phyloP scores from a whole-genome alignment of 805 yeast species.

The Kuraishia capsulata region DNA sequence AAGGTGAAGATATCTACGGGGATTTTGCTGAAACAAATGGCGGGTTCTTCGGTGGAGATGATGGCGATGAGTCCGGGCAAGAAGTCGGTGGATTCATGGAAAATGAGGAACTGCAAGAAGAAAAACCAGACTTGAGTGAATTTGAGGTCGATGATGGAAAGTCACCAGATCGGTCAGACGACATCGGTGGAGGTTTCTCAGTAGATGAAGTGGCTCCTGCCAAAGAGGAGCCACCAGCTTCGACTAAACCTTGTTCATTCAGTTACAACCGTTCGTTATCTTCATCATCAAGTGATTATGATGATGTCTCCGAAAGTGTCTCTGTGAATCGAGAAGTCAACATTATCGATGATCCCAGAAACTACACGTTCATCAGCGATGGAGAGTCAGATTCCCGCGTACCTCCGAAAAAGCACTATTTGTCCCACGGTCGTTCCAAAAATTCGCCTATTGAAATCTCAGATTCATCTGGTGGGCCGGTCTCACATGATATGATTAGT shows the following conservation, averaged over 20 bases:
- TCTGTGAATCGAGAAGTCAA: background rate
- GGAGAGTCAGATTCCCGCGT: background rate
- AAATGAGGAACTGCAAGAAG: too few relatives aligned
- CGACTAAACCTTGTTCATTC: background rate
- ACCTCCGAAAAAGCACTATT: too few relatives aligned
- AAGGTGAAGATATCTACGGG: too few relatives aligned
- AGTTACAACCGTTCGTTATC: too few relatives aligned
- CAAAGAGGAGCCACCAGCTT: too few relatives aligned
- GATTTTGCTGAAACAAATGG: too few relatives aligned
- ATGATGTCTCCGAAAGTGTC: background rate
- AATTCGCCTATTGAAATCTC: background rate
- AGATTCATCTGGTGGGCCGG: background rate
- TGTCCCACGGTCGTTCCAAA: background rate
- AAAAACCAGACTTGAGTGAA: too few relatives aligned
- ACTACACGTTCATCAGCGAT: conserved; percentile 3
- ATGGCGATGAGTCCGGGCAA: too few relatives aligned
- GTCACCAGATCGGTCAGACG: too few relatives aligned
- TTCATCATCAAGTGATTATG: background rate
- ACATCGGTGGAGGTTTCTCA: conserved; percentile 15
- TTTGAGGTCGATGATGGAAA: background rate
- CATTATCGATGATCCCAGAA: conserved; percentile 4
- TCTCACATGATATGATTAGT: too few relatives aligned
- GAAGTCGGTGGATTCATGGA: conserved; percentile 6
- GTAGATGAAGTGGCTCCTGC: conserved; percentile 5
- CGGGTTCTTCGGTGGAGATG: too few relatives aligned